A percentile compares a stretch with the other conserved stretches of the same genome.
phyloP scores from a whole-genome alignment of 768 basidiomycete genomes.

The Daedaleopsis sinensis region DNA sequence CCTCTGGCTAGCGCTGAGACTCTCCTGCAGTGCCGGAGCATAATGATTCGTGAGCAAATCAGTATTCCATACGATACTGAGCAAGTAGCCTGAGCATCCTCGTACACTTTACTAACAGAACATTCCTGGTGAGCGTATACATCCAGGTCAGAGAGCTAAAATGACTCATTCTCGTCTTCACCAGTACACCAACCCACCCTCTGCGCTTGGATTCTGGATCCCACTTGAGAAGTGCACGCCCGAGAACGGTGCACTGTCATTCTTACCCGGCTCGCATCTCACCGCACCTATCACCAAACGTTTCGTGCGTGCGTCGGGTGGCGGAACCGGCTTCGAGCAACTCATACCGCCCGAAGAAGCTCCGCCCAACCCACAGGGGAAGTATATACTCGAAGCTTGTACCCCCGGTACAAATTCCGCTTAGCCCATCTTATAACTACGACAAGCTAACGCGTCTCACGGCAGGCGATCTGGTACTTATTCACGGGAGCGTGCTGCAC shows the following conservation, averaged over 20 bases:
- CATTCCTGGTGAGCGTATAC: neutral
- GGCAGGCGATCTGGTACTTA: constrained; percentile 86
- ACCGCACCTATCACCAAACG: constrained; percentile 75
- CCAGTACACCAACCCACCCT: constrained; percentile 90
- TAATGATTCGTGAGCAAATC: constrained; percentile 80
- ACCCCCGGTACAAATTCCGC: constrained; percentile 56
- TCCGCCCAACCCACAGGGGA: constrained; percentile 37
- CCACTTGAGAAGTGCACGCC: constrained; percentile 88
- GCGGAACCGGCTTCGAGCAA: constrained; percentile 85
- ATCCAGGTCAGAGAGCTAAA: neutral
- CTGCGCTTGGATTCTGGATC: constrained; percentile 96
- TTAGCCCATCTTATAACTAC: neutral
- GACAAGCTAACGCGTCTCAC: neutral
- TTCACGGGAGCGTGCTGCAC: constrained; percentile 92
- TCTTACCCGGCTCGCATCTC: constrained; percentile 89
- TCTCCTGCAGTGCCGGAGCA: constrained; percentile 74
- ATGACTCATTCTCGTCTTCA: constrained; percentile 7
- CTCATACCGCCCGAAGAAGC: constrained; percentile 44
- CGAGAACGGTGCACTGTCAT: constrained; percentile 83
- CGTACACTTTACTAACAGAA: neutral
- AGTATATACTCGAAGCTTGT: constrained; percentile 72
- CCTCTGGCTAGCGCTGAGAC: constrained; percentile 4
- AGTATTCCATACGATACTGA: neutral
- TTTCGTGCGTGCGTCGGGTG: constrained; percentile 74
- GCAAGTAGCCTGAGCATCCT: neutral